A percentile compares a stretch with the other conserved stretches of the same genome.
Conservation (phyloP, 2,329 filamentous ascomycete species). For the Coniella vitis region DNA sequence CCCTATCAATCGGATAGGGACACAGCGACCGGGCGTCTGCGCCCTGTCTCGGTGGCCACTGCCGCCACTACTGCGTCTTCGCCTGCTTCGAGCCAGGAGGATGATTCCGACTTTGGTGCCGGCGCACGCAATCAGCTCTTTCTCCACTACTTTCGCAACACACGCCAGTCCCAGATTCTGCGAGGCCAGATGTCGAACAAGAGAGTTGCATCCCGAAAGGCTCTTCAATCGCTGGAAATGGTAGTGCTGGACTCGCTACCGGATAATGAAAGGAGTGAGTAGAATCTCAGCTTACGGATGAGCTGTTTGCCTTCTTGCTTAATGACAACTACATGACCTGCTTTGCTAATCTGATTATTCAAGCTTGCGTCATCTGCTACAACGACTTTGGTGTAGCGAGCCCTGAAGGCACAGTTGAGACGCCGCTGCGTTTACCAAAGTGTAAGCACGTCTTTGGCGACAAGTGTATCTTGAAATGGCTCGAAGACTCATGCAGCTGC, state of each 20-base stretch:
- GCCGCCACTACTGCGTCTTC: neutral
- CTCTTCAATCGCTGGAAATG: slow-evolving; percentile 39
- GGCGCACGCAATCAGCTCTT: slow-evolving; percentile 28
- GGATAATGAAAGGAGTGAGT: slow-evolving; percentile 42
- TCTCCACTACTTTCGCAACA: neutral
- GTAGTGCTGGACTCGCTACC: slow-evolving; percentile 39
- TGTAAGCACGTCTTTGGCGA: slow-evolving; percentile 61
- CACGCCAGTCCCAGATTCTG: slow-evolving; percentile 31
- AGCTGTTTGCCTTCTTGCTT: slow-evolving; percentile 3
- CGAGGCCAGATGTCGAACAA: slow-evolving; percentile 38
- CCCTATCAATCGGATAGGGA: neutral
- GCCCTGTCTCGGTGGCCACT: neutral
- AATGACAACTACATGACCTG: neutral
- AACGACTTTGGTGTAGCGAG: slow-evolving; percentile 52
- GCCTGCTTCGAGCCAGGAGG: slow-evolving; percentile 9
- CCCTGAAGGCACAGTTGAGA: slow-evolving; percentile 52
- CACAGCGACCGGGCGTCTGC: neutral
- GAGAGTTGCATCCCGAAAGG: slow-evolving; percentile 40
- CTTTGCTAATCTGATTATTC: neutral
- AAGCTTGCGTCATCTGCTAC: slow-evolving; percentile 59
- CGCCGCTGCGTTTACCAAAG: slow-evolving; percentile 50
- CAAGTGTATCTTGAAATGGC: slow-evolving; percentile 59
- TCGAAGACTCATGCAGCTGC: slow-evolving; percentile 55
- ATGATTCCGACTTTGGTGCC: slow-evolving; percentile 23
- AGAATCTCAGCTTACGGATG: slow-evolving; percentile 3